A percentile compares a stretch with the other conserved stretches of the same genome.
phyloP scores from a whole-genome alignment of 768 basidiomycete species.

The Leccinum disarticulatum region DNA sequence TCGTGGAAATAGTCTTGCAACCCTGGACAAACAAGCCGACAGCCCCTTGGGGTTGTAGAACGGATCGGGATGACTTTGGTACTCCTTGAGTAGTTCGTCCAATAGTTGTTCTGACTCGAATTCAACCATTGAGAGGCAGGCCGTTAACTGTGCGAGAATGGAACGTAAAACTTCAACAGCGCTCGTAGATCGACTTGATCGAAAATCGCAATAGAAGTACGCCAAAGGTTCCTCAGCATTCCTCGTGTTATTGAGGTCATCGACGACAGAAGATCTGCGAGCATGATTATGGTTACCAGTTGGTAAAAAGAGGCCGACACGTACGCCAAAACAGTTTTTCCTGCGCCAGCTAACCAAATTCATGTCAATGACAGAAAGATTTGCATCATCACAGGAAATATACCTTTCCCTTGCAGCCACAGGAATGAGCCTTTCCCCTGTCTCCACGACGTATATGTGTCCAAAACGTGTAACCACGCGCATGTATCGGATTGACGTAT shows the following conservation, averaged over 20 bases:
- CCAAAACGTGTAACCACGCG: constrained; percentile 8
- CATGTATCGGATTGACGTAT: constrained; percentile 14
- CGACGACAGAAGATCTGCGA: background rate
- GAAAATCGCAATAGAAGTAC: constrained; percentile 29
- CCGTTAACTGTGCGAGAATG: constrained; percentile 18
- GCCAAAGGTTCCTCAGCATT: background rate
- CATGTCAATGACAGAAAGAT: background rate
- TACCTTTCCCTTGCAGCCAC: constrained; percentile 22
- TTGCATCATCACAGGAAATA: background rate
- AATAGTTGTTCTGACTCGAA: background rate
- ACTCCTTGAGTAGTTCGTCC: constrained; percentile 6
- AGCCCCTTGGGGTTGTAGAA: constrained; percentile 9
- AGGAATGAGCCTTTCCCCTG: constrained; percentile 3
- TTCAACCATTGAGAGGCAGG: background rate
- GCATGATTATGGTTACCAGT: background rate
- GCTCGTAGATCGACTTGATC: constrained; percentile 2
- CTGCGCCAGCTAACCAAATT: background rate
- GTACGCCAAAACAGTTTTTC: background rate
- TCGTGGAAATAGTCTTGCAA: background rate
- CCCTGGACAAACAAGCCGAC: background rate
- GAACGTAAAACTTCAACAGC: constrained; percentile 19
- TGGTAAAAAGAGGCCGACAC: background rate
- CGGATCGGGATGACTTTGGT: background rate
- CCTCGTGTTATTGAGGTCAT: background rate
- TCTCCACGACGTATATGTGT: constrained; percentile 8